These are phyloP conservation scores for Hemileccinum rubropunctum DNA, from an alignment of 768 basidiomycete species.

Conservation along the genomic window DNA sequence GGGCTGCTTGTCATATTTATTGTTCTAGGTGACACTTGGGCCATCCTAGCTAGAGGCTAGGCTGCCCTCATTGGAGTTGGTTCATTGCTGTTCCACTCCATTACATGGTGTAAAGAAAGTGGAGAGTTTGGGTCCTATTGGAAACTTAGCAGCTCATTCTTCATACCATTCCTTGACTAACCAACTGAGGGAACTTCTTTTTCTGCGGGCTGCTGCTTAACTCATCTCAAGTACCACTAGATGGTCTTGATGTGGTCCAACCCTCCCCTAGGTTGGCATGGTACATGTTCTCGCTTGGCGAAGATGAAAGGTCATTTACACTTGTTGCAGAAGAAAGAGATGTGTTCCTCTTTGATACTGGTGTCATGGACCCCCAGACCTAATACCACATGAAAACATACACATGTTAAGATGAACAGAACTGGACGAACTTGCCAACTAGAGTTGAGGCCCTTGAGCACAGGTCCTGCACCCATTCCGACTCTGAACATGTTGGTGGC, in stretches of 20 bases:
- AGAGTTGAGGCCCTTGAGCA: slow-evolving; percentile 52
- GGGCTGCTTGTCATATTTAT: too few relatives aligned
- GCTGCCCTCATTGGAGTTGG: too few relatives aligned
- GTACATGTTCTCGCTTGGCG: slow-evolving; percentile 45
- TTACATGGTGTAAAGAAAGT: slow-evolving; percentile 42
- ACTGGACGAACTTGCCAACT: slow-evolving; percentile 62
- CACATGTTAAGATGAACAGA: slow-evolving; percentile 5
- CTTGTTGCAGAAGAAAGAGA: slow-evolving; percentile 62
- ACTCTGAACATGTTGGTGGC: slow-evolving; percentile 52
- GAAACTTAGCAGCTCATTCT: slow-evolving; percentile 13
- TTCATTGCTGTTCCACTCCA: too few relatives aligned
- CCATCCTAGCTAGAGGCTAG: too few relatives aligned
- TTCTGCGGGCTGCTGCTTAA: slow-evolving; percentile 45
- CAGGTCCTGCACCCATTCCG: slow-evolving; percentile 44
- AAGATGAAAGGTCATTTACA: slow-evolving; percentile 45
- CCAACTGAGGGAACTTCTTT: too few relatives aligned
- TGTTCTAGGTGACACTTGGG: too few relatives aligned
- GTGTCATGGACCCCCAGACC: slow-evolving; percentile 57
- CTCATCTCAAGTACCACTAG: slow-evolving; percentile 63
- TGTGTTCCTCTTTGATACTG: slow-evolving; percentile 53
- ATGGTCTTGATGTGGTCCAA: slow-evolving; percentile 50
- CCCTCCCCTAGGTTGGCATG: slow-evolving; percentile 47
- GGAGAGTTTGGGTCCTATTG: slow-evolving; percentile 41
- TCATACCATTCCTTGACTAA: too few relatives aligned
- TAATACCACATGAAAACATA: slow-evolving; percentile 24